Evolutionary conservation across 2,329 filamentous ascomycete species (phyloP), one percentile per base, ranked within the genome.

Genomic region (Fusarium sp.): DNA sequence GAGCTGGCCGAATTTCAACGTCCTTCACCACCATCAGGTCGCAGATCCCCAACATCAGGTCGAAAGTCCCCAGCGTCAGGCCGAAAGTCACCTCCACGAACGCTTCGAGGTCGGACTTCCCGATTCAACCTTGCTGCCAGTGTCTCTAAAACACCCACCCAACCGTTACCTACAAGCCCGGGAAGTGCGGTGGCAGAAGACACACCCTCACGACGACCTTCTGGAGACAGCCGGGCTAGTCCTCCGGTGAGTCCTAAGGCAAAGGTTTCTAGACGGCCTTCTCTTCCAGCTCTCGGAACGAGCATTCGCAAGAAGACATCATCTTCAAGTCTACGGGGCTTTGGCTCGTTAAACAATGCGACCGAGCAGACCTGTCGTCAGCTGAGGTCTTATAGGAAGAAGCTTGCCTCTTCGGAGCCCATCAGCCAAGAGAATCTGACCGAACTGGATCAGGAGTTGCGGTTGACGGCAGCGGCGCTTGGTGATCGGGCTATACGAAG

Each of bases 1-100:
- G 94, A 98, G 70, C 80, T 98, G 36, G 91, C 92, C 8, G 91
- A 93, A 59, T 93, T 96, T 59, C 85, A 87, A 62, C 79, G 85
- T 5, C 78, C 83, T 5, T 78, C 80, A 1, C 70, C 79, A 8
- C 74, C 78, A 8, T 72, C 75, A 7, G 83, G 84, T 5, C 80
- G 83, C 38, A 80, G 79, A 24, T 88, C 85, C 1, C 86, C 87
- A 8, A 74, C 78, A 8, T 72, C 75, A 7, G 83, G 84, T 5
- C 80, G 83, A 39, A 80, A 79, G 24, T 88, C 85, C 1, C 86
- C 87, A 34, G 74, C 78, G 8, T 72, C 75, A 7, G 83, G 84
- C 4, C 80, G 83, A 40, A 80, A 79, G 24, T 88, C 85, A 1
- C 86, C 87, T 1, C 82, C 85, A 2, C 79, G 86, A 53, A 78